Evolutionary conservation across 2,329 filamentous ascomycete species (phyloP), one percentile per base, ranked within the genome.

Genomic region (Aspergillus japonicus): DNA sequence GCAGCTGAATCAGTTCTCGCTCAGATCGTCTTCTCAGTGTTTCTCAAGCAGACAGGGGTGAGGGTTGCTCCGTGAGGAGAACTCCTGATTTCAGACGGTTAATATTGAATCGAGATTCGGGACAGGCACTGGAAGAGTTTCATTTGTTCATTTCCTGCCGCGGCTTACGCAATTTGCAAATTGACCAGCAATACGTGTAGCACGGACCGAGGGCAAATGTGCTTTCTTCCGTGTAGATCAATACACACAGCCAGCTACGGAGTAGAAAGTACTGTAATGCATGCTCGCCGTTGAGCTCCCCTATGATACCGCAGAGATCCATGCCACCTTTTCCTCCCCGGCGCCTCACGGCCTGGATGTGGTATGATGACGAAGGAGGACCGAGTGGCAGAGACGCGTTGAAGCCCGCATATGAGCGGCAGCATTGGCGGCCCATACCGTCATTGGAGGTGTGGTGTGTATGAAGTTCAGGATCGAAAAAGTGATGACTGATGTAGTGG

Each of bases 111-210:
- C n/a, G 24, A 19, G 42, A 48, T 42, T n/a, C 26, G 53, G 33
- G 26, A 21, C 52, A 55, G 42, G 33, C 42, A 55, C 42, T 54
- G 21, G n/a, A 16, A 44, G 31, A 24, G 6, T 35, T 31, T 14
- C 31, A 24, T 5, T 48, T 21, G 14, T 21, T 26, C 23, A 21
- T 16, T 24, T 24, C 47, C 53, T 47, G 47, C 12, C 42, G 26
- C 53, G 16, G 53, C 53, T 55, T 55, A 55, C 53, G 53, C 53
- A 55, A 48, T 19, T 55, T 42, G 24, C 24, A 21, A 47, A 47
- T 31, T 47, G 26, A 33, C 14, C 39, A 42, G 16, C 39, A 42
- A 42, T 42, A 42, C 39, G 6, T 42, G 39, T 54, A 47, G 24
- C 21, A 47, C 29, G 44, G 47, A 21, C 42, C 53, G 42, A 48